phyloP scores from a whole-genome alignment of 345 rosid species.

The Stellera chamaejasme region DNA sequence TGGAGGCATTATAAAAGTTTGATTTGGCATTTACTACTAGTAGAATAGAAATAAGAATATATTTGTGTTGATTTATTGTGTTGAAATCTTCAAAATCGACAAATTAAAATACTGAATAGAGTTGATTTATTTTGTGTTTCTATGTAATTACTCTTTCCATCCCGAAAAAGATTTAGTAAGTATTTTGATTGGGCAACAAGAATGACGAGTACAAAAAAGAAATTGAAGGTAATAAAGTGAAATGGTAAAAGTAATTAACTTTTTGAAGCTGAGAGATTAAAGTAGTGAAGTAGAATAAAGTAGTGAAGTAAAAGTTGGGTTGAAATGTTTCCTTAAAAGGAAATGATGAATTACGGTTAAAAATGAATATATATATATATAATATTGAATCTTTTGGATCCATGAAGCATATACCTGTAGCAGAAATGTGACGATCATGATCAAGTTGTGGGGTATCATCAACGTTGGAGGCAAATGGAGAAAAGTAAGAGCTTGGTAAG shows the following conservation, averaged over 20 bases:
- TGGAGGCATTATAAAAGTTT: background rate
- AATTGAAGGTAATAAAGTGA: background rate
- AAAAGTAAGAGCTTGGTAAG: slow-evolving; percentile 26
- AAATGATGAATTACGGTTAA: background rate
- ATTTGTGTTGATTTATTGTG: too few species aligned
- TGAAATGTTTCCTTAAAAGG: background rate
- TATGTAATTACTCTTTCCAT: too few species aligned
- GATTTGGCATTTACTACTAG: background rate
- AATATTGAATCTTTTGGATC: background rate
- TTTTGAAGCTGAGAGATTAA: too few species aligned
- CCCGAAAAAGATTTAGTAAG: too few species aligned
- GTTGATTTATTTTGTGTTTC: too few species aligned
- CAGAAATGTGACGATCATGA: slow-evolving; percentile 13
- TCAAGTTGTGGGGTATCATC: slow-evolving; percentile 13
- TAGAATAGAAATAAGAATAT: background rate
- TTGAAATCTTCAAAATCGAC: too few species aligned
- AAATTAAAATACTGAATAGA: too few species aligned
- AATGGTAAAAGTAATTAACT: background rate
- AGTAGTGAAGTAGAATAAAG: too few species aligned
- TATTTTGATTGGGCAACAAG: background rate
- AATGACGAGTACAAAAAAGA: too few species aligned
- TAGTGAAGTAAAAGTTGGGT: too few species aligned
- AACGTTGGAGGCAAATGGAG: slow-evolving; percentile 16
- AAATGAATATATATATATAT: background rate
- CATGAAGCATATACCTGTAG: slow-evolving; percentile 25